A percentile compares a stretch with the other conserved stretches of the same genome.
Conservation (phyloP, 768 basidiomycete genomes). For the Lyophyllum semitale region DNA sequence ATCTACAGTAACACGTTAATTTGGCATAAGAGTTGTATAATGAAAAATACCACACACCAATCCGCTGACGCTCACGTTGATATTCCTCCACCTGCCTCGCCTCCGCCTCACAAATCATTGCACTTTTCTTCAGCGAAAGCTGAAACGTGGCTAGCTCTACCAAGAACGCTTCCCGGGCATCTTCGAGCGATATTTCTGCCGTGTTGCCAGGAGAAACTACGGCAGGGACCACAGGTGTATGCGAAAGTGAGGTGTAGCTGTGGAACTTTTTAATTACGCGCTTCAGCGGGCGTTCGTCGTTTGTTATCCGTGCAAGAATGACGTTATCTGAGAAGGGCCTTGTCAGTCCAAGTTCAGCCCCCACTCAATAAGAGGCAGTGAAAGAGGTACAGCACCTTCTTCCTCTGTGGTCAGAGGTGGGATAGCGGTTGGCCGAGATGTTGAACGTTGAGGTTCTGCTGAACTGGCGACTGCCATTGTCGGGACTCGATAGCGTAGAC, state of each 20-base stretch:
- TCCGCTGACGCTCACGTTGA: slow-evolving; percentile 66
- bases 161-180: slow-evolving; percentile 77
- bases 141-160: slow-evolving; percentile 80
- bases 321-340: slow-evolving; percentile 60
- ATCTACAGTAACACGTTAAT: slow-evolving; percentile 40
- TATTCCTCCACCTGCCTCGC: slow-evolving; percentile 85
- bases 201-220: slow-evolving; percentile 23
- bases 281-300: slow-evolving; percentile 78
- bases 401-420: slow-evolving; percentile 59
- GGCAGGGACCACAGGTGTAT: slow-evolving; percentile 43
- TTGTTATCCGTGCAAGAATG: slow-evolving; percentile 78
- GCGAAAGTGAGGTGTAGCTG: slow-evolving; percentile 62
- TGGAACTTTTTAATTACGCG: slow-evolving; percentile 84
- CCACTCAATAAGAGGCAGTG: slow-evolving; percentile 2
- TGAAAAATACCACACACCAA: slow-evolving; percentile 56
- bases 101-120: slow-evolving; percentile 86
- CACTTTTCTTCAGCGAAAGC: slow-evolving; percentile 72
- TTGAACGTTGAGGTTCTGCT: slow-evolving; percentile 16
- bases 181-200: slow-evolving; percentile 45
- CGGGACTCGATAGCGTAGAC: not conserved
- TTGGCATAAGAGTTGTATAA: not conserved
- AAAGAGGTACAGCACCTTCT: slow-evolving; percentile 47
- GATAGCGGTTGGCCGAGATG: slow-evolving; percentile 32
- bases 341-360: slow-evolving; percentile 26
- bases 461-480: slow-evolving; percentile 11